Percentiles rank a stretch among this genome's conserved stretches.
Evolutionary conservation across 345 rosid genomes (phyloP).

Genomic region (Boechera stricta): DNA sequence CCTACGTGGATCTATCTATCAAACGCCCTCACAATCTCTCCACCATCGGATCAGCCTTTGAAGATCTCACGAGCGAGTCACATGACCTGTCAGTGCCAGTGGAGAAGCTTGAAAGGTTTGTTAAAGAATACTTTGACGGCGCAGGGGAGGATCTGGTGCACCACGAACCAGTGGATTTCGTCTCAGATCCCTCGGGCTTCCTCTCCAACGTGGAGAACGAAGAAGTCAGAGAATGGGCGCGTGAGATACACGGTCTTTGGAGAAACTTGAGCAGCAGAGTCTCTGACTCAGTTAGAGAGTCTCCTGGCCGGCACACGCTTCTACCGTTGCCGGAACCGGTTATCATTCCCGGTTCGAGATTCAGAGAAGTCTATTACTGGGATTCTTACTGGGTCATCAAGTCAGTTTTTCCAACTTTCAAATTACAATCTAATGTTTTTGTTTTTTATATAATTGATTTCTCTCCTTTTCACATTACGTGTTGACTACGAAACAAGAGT

Average conservation of each 20-base stretch:
- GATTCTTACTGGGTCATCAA: conserved; percentile 95
- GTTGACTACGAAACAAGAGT: conserved; percentile 22
- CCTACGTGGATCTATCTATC: conserved; percentile 70
- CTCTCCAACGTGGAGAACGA: conserved; percentile 71
- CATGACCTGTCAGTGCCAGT: conserved; percentile 45
- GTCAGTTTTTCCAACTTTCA: conserved; percentile 57
- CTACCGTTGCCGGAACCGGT: conserved; percentile 73
- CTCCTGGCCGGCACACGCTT: conserved; percentile 72
- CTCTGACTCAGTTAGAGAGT: conserved; percentile 55
- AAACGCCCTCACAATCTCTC: conserved; percentile 52
- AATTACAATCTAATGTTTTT: not conserved
- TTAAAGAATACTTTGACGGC: conserved; percentile 49
- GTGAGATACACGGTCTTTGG: conserved; percentile 85
- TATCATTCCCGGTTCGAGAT: conserved; percentile 84
- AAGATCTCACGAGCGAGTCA: conserved; percentile 51
- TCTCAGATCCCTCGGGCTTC: conserved; percentile 63
- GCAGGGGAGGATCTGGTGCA: conserved; percentile 65
- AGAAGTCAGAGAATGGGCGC: conserved; percentile 76
- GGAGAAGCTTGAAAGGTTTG: conserved; percentile 43
- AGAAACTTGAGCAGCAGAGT: conserved; percentile 66
- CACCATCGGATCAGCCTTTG: conserved; percentile 54
- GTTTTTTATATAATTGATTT: not conserved
- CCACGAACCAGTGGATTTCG: conserved; percentile 67
- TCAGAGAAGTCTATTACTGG: conserved; percentile 92
- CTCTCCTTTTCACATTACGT: conserved; percentile 18